These are phyloP conservation scores for Coemansia sp. DNA, from an alignment of 192 early-diverging fungal genomes.

Conservation along the genomic window DNA sequence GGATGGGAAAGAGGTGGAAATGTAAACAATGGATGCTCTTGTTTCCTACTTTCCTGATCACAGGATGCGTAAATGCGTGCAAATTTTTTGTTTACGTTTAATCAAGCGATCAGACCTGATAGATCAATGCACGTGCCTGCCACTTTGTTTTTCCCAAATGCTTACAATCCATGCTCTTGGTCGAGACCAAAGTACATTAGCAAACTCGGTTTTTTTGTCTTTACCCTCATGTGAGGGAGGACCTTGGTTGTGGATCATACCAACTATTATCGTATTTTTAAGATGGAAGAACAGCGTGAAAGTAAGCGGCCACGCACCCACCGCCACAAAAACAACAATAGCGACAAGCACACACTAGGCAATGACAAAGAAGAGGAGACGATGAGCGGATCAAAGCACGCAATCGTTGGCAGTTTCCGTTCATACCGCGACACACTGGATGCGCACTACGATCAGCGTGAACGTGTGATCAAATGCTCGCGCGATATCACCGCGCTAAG, in stretches of 20 bases:
- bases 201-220: neutral
- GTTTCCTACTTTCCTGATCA: neutral
- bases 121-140: neutral
- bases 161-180: no score
- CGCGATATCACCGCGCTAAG: constrained; percentile 55
- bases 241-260: no score
- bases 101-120: neutral
- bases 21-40: constrained; percentile 23
- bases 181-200: neutral
- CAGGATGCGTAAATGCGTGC: neutral
- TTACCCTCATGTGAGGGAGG: no score
- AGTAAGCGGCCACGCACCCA: neutral
- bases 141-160: neutral
- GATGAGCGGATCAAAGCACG: constrained; percentile 8
- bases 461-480: constrained; percentile 55
- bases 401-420: constrained; percentile 17
- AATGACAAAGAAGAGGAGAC: neutral
- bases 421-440: constrained; percentile 41
- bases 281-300: neutral
- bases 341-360: neutral
- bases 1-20: constrained; percentile 7
- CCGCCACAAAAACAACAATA: neutral
- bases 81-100: constrained; percentile 19
- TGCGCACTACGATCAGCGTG: constrained; percentile 55
- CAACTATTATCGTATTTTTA: no score